phyloP scores from a whole-genome alignment of 192 early-diverging fungal species.

The Linnemannia exigua region DNA sequence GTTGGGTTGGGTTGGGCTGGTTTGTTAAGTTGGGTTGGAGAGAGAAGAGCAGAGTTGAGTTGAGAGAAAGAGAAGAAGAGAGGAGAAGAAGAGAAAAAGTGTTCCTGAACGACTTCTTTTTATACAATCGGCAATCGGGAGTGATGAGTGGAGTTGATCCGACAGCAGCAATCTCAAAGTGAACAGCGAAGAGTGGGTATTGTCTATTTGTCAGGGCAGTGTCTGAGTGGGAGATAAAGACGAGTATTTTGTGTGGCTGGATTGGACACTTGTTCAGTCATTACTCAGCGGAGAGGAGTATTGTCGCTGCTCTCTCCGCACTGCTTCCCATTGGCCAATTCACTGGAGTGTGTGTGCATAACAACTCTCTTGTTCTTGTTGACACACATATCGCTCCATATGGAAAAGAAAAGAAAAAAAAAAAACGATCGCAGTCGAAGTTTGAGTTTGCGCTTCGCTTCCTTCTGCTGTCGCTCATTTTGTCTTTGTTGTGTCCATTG shows the following conservation, averaged over 20 bases:
- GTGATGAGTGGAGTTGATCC: neutral
- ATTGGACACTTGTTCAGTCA: neutral
- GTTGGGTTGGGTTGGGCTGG: neutral
- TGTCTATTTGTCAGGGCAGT: neutral
- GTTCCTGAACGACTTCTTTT: neutral
- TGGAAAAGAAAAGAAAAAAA: neutral
- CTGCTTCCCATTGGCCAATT: slow-evolving; percentile 5
- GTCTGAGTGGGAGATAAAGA: neutral
- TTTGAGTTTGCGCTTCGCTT: slow-evolving; percentile 7
- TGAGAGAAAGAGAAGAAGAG: neutral
- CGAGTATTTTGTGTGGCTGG: slow-evolving; percentile 4
- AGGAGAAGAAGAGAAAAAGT: neutral
- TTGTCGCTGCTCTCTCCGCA: neutral
- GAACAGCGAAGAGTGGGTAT: too few relatives aligned
- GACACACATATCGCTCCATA: too few relatives aligned
- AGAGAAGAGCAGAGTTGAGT: neutral
- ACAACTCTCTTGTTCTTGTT: neutral
- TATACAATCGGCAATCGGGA: slow-evolving; percentile 8
- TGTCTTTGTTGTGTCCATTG: neutral
- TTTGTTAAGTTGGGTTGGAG: neutral
- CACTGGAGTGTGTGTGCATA: too few relatives aligned
- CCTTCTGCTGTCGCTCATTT: neutral
- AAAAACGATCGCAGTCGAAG: neutral
- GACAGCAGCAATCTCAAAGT: neutral
- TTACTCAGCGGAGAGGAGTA: neutral